These are phyloP conservation scores for Aspergillus sp. DNA, from an alignment of 2,329 filamentous ascomycete species.

Conservation along the genomic window DNA sequence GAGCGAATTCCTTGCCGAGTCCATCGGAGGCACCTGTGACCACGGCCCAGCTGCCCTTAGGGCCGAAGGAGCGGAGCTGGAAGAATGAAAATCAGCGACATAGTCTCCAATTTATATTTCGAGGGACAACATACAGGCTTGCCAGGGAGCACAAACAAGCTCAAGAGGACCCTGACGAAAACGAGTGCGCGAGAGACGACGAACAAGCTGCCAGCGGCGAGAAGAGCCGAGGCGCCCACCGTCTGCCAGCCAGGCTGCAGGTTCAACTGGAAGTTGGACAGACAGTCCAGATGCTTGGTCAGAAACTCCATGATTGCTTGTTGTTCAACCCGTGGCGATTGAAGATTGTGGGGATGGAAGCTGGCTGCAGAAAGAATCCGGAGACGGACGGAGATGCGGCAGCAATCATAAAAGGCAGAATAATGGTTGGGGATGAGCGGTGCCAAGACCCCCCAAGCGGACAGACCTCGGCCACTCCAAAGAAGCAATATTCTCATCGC, in stretches of 20 bases:
- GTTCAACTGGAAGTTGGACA: slow-evolving; percentile 39
- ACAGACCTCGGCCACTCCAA: not conserved
- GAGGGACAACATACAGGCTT: slow-evolving; percentile 44
- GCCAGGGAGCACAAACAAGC: slow-evolving; percentile 66
- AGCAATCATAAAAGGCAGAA: too few relatives aligned
- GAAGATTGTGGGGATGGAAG: not conserved
- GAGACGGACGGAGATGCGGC: not conserved
- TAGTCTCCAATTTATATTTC: not conserved
- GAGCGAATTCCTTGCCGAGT: slow-evolving; percentile 92
- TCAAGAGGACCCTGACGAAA: slow-evolving; percentile 64
- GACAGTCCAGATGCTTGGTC: slow-evolving; percentile 32
- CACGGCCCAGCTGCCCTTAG: slow-evolving; percentile 89
- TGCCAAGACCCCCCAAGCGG: not conserved
- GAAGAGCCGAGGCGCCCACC: slow-evolving; percentile 37
- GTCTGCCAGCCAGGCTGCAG: slow-evolving; percentile 41
- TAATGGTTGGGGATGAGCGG: slow-evolving; percentile 8
- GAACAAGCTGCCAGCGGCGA: slow-evolving; percentile 59
- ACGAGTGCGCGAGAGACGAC: slow-evolving; percentile 59
- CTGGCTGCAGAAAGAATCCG: slow-evolving; percentile 8
- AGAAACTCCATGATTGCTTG: slow-evolving; percentile 36
- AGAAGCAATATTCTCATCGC: not conserved
- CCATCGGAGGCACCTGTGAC: slow-evolving; percentile 95
- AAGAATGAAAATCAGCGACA: slow-evolving; percentile 16
- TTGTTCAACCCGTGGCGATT: slow-evolving; percentile 1
- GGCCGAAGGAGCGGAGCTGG: slow-evolving; percentile 86